Percentiles rank a stretch among this genome's conserved stretches.
These are phyloP conservation scores for Taphrina sp. DNA, from an alignment of 1,139 yeast genomes.

Conservation along the genomic window DNA sequence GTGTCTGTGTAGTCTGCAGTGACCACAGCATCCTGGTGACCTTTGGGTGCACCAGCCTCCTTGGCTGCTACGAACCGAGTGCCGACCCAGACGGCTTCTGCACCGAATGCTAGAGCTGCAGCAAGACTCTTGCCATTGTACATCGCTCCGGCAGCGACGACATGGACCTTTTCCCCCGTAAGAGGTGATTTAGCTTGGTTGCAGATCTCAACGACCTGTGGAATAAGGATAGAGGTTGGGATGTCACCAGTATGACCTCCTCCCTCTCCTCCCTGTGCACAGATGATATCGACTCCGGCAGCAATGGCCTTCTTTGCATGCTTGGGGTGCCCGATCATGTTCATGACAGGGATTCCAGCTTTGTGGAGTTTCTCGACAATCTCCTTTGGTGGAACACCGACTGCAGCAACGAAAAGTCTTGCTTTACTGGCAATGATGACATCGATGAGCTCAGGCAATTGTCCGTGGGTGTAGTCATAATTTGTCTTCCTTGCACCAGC, in stretches of 20 bases:
- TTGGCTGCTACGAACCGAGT: constrained; percentile 41
- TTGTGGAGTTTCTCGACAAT: constrained; percentile 50
- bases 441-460: constrained; percentile 39
- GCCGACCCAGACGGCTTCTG: constrained; percentile 51
- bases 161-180: constrained; percentile 42
- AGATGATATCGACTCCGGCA: constrained; percentile 48
- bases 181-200: constrained; percentile 39
- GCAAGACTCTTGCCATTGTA: constrained; percentile 44
- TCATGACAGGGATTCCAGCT: constrained; percentile 50
- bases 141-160: constrained; percentile 53
- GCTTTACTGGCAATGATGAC: constrained; percentile 40
- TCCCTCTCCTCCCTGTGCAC: constrained; percentile 53
- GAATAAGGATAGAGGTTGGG: constrained; percentile 40
- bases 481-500: constrained; percentile 42
- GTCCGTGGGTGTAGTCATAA: constrained; percentile 41
- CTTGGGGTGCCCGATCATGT: constrained; percentile 52
- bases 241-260: constrained; percentile 51
- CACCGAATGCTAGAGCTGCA: constrained; percentile 47
- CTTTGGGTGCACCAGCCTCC: constrained; percentile 41
- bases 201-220: constrained; percentile 47
- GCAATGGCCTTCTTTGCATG: constrained; percentile 48
- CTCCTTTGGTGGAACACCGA: constrained; percentile 48
- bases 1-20: constrained; percentile 40
- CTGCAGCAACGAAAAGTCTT: constrained; percentile 44
- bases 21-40: constrained; percentile 40